phyloP scores from a whole-genome alignment of 2,329 filamentous ascomycete genomes.

The Mariannaea sp. region DNA sequence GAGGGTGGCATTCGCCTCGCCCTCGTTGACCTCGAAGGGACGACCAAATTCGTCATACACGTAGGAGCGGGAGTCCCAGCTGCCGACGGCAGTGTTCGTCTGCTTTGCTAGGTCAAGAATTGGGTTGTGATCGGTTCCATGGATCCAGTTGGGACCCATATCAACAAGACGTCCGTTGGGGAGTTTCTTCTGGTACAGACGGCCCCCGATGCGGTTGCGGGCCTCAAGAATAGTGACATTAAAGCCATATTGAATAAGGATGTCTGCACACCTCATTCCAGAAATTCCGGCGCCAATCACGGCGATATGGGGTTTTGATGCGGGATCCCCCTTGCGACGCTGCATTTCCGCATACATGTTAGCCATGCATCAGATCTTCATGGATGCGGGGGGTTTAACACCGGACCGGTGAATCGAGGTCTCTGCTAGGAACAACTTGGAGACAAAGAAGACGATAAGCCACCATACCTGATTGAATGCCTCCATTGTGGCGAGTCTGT shows the following conservation, averaged over 20 bases:
- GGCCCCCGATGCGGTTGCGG: slow-evolving; percentile 68
- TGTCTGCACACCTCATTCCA: slow-evolving; percentile 71
- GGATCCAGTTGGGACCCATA: slow-evolving; percentile 79
- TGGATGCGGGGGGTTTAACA: slow-evolving; percentile 20
- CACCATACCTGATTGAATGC: slow-evolving; percentile 45
- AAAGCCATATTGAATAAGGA: slow-evolving; percentile 67
- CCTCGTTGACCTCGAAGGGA: slow-evolving; percentile 52
- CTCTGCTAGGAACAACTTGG: slow-evolving; percentile 2
- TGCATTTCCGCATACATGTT: slow-evolving; percentile 32
- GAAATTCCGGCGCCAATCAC: slow-evolving; percentile 74
- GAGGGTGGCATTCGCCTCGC: slow-evolving; percentile 53
- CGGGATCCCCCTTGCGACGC: slow-evolving; percentile 24
- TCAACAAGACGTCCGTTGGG: slow-evolving; percentile 57
- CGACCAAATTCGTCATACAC: slow-evolving; percentile 62
- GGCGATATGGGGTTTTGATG: slow-evolving; percentile 58
- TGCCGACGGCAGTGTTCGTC: slow-evolving; percentile 57
- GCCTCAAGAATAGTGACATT: slow-evolving; percentile 73
- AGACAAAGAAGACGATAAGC: background rate
- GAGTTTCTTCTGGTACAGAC: slow-evolving; percentile 59
- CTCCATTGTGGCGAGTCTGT: slow-evolving; percentile 39
- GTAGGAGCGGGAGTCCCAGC: slow-evolving; percentile 57
- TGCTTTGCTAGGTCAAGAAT: slow-evolving; percentile 68
- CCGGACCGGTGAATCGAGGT: background rate
- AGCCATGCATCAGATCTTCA: slow-evolving; percentile 30
- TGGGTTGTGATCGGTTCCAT: slow-evolving; percentile 73